Percentiles rank a stretch among this genome's conserved stretches.
Conservation (phyloP, 2,329 filamentous ascomycete genomes). For the Sphaerulina populicola region DNA sequence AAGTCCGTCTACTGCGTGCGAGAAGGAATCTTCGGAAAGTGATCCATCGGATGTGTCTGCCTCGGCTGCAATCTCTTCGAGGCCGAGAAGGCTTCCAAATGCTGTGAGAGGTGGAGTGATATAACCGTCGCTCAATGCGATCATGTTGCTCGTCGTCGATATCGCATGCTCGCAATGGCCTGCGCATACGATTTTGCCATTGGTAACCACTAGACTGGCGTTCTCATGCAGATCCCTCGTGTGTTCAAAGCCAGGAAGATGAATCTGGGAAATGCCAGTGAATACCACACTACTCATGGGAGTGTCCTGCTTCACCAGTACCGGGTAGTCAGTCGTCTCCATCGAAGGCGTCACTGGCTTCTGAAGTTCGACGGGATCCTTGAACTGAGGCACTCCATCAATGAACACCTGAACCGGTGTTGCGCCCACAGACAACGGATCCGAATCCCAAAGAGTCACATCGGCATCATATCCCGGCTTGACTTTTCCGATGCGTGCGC, state of each 20-base stretch:
- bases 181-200: slow-evolving; percentile 50
- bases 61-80: slow-evolving; percentile 57
- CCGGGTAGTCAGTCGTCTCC: slow-evolving; percentile 34
- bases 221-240: not conserved
- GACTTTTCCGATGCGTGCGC: slow-evolving; percentile 36
- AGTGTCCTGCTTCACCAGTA: slow-evolving; percentile 32
- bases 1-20: slow-evolving; percentile 46
- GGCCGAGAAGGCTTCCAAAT: slow-evolving; percentile 52
- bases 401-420: slow-evolving; percentile 38
- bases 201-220: slow-evolving; percentile 41
- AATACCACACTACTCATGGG: slow-evolving; percentile 43
- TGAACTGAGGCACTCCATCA: slow-evolving; percentile 44
- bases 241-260: slow-evolving; percentile 42
- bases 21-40: slow-evolving; percentile 47
- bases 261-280: slow-evolving; percentile 48
- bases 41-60: slow-evolving; percentile 40
- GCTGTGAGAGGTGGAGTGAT: slow-evolving; percentile 54
- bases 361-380: slow-evolving; percentile 43
- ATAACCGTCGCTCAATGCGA: slow-evolving; percentile 52
- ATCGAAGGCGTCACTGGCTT: slow-evolving; percentile 43
- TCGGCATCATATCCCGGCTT: slow-evolving; percentile 38
- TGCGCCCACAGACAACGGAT: slow-evolving; percentile 31
- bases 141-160: slow-evolving; percentile 32
- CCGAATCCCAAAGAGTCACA: slow-evolving; percentile 39
- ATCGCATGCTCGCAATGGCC: slow-evolving; percentile 47